Conservation (phyloP, 345 rosid species). For the Eucalyptus cloeziana region DNA sequence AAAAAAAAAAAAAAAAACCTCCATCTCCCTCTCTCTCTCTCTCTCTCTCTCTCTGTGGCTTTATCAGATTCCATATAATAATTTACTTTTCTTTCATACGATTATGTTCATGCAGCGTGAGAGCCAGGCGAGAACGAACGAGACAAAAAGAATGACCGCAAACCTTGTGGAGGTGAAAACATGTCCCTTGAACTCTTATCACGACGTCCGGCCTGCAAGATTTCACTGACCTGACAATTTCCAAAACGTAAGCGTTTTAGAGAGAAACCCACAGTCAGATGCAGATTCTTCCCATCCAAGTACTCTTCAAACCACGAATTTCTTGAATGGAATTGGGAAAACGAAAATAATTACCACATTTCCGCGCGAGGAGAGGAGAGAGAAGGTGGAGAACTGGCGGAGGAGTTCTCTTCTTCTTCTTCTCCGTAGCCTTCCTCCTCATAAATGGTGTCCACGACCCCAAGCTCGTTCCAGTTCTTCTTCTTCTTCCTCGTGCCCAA, state of each 20-base stretch:
- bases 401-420: not conserved
- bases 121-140: not conserved
- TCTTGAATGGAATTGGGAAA: not conserved
- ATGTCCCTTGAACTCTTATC: slow-evolving; percentile 50
- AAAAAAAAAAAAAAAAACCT: too few relatives aligned
- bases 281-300: not conserved
- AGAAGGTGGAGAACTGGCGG: slow-evolving; percentile 1
- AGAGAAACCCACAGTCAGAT: not conserved
- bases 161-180: slow-evolving; percentile 78
- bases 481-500: not conserved
- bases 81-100: not conserved
- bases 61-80: not conserved
- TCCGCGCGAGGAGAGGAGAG: slow-evolving; percentile 26
- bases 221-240: slow-evolving; percentile 32
- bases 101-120: not conserved
- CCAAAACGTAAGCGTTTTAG: not conserved
- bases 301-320: not conserved
- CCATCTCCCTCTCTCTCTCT: not conserved
- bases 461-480: slow-evolving; percentile 47
- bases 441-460: slow-evolving; percentile 69
- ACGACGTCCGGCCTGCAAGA: slow-evolving; percentile 30
- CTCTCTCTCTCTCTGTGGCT: not conserved
- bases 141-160: not conserved
- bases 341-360: slow-evolving; percentile 33
- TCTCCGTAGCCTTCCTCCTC: slow-evolving; percentile 49